Conservation (phyloP, 345 rosid genomes). For the Crucihimalaya himalaica region DNA sequence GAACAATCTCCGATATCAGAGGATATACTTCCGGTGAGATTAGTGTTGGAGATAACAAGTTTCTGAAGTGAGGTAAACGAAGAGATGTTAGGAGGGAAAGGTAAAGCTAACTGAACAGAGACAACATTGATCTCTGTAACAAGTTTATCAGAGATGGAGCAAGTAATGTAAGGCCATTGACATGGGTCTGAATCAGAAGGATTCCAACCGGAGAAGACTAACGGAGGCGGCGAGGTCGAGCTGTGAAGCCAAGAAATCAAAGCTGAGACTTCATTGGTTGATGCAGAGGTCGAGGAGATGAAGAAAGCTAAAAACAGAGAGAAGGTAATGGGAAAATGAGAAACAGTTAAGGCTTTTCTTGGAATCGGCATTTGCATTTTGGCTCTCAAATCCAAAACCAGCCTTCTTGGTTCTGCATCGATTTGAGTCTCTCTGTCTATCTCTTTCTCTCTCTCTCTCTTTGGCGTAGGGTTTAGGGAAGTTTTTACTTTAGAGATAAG, state of each 20-base stretch:
- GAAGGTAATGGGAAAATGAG: constrained; percentile 26
- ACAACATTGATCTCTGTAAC: constrained; percentile 63
- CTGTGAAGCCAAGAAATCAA: constrained; percentile 61
- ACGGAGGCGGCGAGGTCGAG: constrained; percentile 44
- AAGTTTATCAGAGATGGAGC: constrained; percentile 44
- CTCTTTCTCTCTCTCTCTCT: constrained; percentile 26
- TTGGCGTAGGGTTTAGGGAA: constrained; percentile 41
- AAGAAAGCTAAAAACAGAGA: constrained; percentile 35
- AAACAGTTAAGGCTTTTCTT: constrained; percentile 47
- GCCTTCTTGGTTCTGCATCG: constrained; percentile 56
- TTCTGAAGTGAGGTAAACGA: constrained; percentile 54
- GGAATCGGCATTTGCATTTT: constrained; percentile 55
- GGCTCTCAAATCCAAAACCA: constrained; percentile 65
- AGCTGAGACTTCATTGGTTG: constrained; percentile 49
- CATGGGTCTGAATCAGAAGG: constrained; percentile 67
- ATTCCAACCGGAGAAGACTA: constrained; percentile 55
- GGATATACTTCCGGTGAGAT: constrained; percentile 68
- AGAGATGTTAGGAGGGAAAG: constrained; percentile 61
- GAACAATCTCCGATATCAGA: constrained; percentile 54
- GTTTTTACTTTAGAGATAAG: constrained; percentile 50
- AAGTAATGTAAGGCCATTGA: constrained; percentile 63
- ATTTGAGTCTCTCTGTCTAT: constrained; percentile 48
- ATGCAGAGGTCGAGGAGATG: constrained; percentile 31
- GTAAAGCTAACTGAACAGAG: constrained; percentile 56
- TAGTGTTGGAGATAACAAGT: constrained; percentile 58